A percentile compares a stretch with the other conserved stretches of the same genome.
Evolutionary conservation across 2,329 filamentous ascomycete species (phyloP).

Genomic region (Alternaria angustiovoidea): DNA sequence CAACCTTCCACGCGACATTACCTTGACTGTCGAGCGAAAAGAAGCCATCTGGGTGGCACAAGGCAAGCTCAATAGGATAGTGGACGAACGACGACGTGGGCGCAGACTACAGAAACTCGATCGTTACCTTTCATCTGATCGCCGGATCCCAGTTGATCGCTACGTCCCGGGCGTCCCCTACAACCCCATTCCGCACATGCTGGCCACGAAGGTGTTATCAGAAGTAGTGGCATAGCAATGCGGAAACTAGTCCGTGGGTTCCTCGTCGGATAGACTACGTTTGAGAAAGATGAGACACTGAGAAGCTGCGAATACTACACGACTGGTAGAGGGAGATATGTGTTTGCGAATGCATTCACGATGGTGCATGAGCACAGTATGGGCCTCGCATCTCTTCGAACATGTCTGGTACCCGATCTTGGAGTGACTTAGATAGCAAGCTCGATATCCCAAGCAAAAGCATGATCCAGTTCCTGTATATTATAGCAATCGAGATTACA

Average conservation of each 20-base stretch:
- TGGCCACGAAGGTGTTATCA: background rate
- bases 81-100: background rate
- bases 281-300: background rate
- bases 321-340: background rate
- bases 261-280: background rate
- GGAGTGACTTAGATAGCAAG: background rate
- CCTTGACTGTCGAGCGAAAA: background rate
- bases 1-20: constrained; percentile 1
- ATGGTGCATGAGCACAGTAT: background rate
- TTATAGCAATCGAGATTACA: background rate
- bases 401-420: background rate
- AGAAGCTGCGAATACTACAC: too few species aligned
- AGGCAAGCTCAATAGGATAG: background rate
- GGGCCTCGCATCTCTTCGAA: background rate
- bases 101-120: background rate
- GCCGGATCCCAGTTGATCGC: background rate
- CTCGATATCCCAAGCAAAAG: background rate
- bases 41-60: constrained; percentile 2
- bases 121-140: background rate
- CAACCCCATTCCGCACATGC: background rate
- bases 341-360: background rate
- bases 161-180: background rate
- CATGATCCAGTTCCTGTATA: background rate
- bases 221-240: background rate
- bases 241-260: background rate